phyloP scores from a whole-genome alignment of 2,329 filamentous ascomycete species.

The Ascochyta fabae region DNA sequence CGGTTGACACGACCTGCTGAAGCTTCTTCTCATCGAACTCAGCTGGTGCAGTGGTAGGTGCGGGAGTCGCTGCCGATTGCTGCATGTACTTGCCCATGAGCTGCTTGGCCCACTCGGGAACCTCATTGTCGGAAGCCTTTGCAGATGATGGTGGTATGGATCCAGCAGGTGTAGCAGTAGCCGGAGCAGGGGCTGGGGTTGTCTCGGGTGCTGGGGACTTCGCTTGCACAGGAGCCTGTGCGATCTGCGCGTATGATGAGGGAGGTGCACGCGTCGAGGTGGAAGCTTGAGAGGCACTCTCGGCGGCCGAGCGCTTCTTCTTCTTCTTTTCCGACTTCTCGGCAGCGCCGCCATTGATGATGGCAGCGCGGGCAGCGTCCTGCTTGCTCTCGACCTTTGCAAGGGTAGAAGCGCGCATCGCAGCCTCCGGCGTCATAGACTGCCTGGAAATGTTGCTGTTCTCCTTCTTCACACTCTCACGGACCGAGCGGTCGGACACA shows the following conservation, averaged over 20 bases:
- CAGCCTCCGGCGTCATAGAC: constrained; percentile 47
- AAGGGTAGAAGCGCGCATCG: constrained; percentile 49
- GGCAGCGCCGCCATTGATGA: constrained; percentile 50
- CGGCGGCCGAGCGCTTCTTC: constrained; percentile 66
- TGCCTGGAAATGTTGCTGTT: constrained; percentile 42
- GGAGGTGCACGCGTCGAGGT: constrained; percentile 30
- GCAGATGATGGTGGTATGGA: constrained; percentile 23
- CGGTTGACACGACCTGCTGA: constrained; percentile 54
- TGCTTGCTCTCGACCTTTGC: constrained; percentile 53
- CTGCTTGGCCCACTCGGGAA: constrained; percentile 48
- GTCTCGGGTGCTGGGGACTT: constrained; percentile 41
- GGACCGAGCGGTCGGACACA: constrained; percentile 44
- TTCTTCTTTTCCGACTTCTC: constrained; percentile 63
- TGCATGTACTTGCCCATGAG: constrained; percentile 41
- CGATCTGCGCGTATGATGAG: constrained; percentile 53
- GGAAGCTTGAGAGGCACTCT: constrained; percentile 55
- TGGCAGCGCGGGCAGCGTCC: constrained; percentile 49
- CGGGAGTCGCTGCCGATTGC: constrained; percentile 19
- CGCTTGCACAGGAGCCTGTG: constrained; percentile 38
- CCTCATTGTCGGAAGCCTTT: constrained; percentile 31
- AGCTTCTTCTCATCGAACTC: constrained; percentile 61
- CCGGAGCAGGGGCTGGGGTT: background rate
- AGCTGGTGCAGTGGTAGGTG: constrained; percentile 21
- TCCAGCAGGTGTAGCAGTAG: constrained; percentile 9
- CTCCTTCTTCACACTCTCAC: constrained; percentile 47